Evolutionary conservation across 2,329 filamentous ascomycete genomes (phyloP).

Genomic region (Chaetomium sp.): DNA sequence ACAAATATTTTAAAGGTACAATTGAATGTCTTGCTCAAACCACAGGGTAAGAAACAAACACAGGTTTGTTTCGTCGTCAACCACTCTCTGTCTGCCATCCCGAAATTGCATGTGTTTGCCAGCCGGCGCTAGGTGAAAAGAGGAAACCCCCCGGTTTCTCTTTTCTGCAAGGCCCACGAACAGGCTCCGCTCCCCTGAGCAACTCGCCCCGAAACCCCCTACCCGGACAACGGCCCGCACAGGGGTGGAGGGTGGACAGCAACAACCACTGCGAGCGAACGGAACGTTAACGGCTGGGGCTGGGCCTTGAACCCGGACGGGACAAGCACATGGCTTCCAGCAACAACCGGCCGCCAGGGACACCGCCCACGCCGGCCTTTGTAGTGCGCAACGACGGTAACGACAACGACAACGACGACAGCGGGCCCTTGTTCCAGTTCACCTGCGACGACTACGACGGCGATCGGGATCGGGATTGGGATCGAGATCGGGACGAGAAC

Average conservation of each 20-base stretch:
- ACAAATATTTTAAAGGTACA: no score
- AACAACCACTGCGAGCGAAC: conserved; percentile 7
- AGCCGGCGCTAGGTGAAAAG: no score
- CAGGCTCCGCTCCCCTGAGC: no score
- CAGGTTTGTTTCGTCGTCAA: no score
- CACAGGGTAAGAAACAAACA: no score
- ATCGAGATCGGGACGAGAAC: conserved; percentile 4
- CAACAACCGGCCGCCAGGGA: conserved; percentile 54
- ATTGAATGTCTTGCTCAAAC: no score
- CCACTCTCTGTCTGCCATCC: no score
- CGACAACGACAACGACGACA: conserved; percentile 13
- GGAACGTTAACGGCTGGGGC: conserved; percentile 7
- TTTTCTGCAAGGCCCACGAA: no score
- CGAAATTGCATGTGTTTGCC: no score
- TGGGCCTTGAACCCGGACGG: not conserved
- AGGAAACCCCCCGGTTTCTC: no score
- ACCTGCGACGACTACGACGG: conserved; percentile 22
- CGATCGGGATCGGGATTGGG: conserved; percentile 18
- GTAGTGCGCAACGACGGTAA: conserved; percentile 38
- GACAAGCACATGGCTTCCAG: conserved; percentile 48
- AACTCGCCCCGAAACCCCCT: no score
- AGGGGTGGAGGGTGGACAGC: not conserved
- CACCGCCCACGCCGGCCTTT: conserved; percentile 55
- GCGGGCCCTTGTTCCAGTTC: conserved; percentile 16
- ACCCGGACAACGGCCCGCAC: no score